Evolutionary conservation across 371 early-diverging fungal genomes (phyloP).

Genomic region (Apophysomyces trapeziformis): DNA sequence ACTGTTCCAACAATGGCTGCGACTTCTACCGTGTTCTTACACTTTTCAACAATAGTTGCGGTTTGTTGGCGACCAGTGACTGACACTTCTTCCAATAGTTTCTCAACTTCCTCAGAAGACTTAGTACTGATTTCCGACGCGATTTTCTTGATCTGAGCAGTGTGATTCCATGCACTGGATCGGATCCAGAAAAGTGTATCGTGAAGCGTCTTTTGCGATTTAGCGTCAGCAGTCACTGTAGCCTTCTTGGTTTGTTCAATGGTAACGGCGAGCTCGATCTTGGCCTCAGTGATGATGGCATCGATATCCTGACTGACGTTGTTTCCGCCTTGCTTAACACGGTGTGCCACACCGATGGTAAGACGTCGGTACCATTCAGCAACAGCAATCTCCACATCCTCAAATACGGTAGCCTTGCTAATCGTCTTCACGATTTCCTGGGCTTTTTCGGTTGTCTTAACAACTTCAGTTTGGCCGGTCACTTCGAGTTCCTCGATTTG

Average conservation of each 20-base stretch:
- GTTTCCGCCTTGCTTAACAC: constrained; percentile 39
- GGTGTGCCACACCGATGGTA: constrained; percentile 24
- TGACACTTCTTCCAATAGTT: neutral
- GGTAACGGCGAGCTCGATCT: constrained; percentile 11
- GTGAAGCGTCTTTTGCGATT: constrained; percentile 7
- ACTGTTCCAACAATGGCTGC: neutral
- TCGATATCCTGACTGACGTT: constrained; percentile 31
- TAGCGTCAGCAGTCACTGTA: neutral
- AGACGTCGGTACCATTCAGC: constrained; percentile 24
- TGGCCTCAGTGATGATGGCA: constrained; percentile 27
- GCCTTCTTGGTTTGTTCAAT: constrained; percentile 13
- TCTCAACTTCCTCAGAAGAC: neutral
- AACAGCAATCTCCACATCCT: constrained; percentile 9
- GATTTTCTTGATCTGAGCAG: constrained; percentile 4
- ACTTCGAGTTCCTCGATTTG: neutral
- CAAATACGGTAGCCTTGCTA: neutral
- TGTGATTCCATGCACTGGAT: constrained; percentile 14
- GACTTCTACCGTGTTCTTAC: constrained; percentile 1
- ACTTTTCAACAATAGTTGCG: neutral
- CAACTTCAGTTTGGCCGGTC: neutral
- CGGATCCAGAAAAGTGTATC: constrained; percentile 17
- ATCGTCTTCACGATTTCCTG: neutral
- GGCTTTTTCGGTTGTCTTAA: neutral
- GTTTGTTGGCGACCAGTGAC: neutral
- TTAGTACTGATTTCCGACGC: neutral